phyloP scores from a whole-genome alignment of 805 yeast species.

The Candida maris region DNA sequence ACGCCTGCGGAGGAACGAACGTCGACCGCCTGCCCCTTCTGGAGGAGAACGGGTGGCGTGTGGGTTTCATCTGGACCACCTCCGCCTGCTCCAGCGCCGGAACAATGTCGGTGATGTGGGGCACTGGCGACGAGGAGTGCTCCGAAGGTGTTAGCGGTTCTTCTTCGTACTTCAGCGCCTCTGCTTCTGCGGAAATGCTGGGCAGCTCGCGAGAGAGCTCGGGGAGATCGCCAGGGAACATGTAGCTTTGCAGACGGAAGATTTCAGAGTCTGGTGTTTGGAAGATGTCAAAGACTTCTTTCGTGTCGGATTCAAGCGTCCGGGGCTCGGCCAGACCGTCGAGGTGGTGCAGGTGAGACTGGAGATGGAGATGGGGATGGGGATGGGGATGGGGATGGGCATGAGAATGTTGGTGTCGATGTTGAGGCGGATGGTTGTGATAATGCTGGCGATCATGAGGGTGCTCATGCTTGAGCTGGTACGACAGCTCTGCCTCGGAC shows the following conservation, averaged over 20 bases:
- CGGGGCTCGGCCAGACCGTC: too few relatives aligned
- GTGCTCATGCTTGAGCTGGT: too few relatives aligned
- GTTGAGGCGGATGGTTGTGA: too few relatives aligned
- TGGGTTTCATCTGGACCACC: conserved; percentile 1
- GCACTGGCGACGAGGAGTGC: not conserved
- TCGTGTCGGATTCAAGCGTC: too few relatives aligned
- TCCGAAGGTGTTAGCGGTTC: not conserved
- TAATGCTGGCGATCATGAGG: too few relatives aligned
- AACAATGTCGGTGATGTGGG: not conserved
- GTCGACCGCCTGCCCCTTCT: not conserved
- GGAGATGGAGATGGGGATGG: too few relatives aligned
- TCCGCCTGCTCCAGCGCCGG: conserved; percentile 6
- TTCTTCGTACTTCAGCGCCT: not conserved
- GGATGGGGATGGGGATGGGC: too few relatives aligned
- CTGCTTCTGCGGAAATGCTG: not conserved
- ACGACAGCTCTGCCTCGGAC: too few relatives aligned
- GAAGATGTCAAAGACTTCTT: conserved; percentile 1
- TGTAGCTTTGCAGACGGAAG: conserved; percentile 1
- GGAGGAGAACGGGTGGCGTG: not conserved
- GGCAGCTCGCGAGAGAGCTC: not conserved
- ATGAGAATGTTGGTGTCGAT: too few relatives aligned
- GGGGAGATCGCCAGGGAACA: not conserved
- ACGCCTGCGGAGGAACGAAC: conserved; percentile 7
- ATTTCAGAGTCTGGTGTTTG: conserved; percentile 1
- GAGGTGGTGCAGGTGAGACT: too few relatives aligned